Percentiles rank a stretch among this genome's conserved stretches.
phyloP scores from a whole-genome alignment of 768 basidiomycete genomes.

The Agrocybe chaxingu region DNA sequence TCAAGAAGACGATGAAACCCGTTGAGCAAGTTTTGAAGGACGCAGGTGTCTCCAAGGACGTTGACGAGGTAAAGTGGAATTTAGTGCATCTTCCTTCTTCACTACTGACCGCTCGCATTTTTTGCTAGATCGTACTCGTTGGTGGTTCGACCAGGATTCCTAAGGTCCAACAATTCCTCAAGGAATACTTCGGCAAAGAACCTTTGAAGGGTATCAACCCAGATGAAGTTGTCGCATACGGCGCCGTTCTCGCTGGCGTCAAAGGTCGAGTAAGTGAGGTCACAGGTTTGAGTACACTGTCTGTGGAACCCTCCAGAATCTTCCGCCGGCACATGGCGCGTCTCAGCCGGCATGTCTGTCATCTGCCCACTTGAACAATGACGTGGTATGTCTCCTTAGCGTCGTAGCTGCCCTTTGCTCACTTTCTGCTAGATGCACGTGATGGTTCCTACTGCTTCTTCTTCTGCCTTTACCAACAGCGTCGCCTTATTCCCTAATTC shows the following conservation, averaged over 20 bases:
- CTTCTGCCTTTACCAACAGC: conserved; percentile 78
- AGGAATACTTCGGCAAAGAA: conserved; percentile 67
- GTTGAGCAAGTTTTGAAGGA: conserved; percentile 84
- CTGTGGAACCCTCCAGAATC: conserved; percentile 44
- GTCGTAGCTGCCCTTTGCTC: background rate
- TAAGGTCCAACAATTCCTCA: conserved; percentile 62
- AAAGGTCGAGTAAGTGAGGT: conserved; percentile 49
- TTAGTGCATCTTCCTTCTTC: background rate
- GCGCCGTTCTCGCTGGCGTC: conserved; percentile 61
- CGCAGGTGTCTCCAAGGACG: conserved; percentile 73
- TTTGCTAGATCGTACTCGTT: conserved; percentile 39
- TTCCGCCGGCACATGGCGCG: conserved; percentile 16
- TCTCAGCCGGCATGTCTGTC: background rate
- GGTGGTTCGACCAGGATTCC: conserved; percentile 76
- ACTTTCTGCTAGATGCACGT: conserved; percentile 62
- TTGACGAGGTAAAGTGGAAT: conserved; percentile 52
- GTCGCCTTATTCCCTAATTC: conserved; percentile 72
- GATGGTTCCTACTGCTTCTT: conserved; percentile 80
- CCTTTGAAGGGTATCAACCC: conserved; percentile 67
- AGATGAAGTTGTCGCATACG: conserved; percentile 73
- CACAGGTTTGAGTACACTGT: conserved; percentile 18
- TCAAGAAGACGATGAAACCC: conserved; percentile 82
- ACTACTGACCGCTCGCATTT: background rate
- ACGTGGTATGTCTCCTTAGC: conserved; percentile 51
- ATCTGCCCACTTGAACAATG: conserved; percentile 5